Evolutionary conservation across 805 yeast species (phyloP), one percentile per base, ranked within the genome.

Genomic region (Wickerhamiella parazyma): DNA sequence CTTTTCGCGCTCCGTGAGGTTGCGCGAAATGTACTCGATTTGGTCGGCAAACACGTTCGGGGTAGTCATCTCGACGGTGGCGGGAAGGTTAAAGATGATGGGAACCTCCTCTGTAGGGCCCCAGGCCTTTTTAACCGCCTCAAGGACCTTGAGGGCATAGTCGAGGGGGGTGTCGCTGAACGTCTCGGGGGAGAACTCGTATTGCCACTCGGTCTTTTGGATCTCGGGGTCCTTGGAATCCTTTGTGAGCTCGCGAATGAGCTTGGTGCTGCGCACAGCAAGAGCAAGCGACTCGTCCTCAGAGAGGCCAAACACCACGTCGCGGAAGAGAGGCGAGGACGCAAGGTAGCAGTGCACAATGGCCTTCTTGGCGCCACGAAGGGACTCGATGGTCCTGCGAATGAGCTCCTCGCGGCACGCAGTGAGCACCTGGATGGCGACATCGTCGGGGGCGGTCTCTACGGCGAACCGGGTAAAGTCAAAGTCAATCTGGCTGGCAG

Each of bases 21-120:
- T 64, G 12, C 72, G 73, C 38, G 74, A 58, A 54, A 81, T 81
- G 59, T 72, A 80, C 66, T 81, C 93, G 47, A 81, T 76, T 67
- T 80, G 91, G 59, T 81, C 93, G 34, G 93, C 93, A 56, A 78
- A 81, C 18, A 81, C 74, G 52, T 81, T 82, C 36, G 93, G 93
- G 12, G 85, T 75, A 16, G 83, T 57, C 75, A 80, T 73, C 62
- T 81, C 93, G 16, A 81, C 89, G 11, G 93, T 81, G 18, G 93
- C 91, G 3, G 93, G 93, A 48, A 81, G 67, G 61, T 81, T 81
- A 67, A 81, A 80, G 49, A 82, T 78, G 48, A 81, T 78, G 39
- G 86, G 86, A 47, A 67, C 66, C 33, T 73, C 78, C 18, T 45
- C 69, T 2, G 78, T 57, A 24, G 91, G 89, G 22, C 59, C 73